Conservation (phyloP, 345 rosid species). For the Ceriops decandra region DNA sequence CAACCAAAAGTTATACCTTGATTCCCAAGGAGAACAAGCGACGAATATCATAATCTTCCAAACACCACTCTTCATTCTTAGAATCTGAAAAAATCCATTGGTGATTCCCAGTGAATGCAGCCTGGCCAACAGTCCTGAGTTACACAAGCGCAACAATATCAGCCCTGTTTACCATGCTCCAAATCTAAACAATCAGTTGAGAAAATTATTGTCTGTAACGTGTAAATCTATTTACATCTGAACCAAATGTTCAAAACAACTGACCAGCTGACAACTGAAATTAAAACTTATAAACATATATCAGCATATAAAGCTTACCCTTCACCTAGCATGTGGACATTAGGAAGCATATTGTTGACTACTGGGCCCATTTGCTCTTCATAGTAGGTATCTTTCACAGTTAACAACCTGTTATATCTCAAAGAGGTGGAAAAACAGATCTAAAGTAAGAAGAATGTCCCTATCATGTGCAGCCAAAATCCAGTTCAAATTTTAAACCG, state of each 20-base stretch:
- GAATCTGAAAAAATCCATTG: conserved; percentile 65
- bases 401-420: conserved; percentile 57
- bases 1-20: conserved; percentile 32
- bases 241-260: too few species aligned
- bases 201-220: neutral
- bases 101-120: conserved; percentile 66
- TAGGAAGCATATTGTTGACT: conserved; percentile 47
- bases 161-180: neutral
- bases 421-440: conserved; percentile 9
- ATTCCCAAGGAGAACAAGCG: conserved; percentile 47
- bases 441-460: conserved; percentile 17
- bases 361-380: conserved; percentile 53
- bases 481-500: neutral
- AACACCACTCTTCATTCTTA: conserved; percentile 17
- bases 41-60: conserved; percentile 37
- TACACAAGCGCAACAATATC: conserved; percentile 2
- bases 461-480: neutral
- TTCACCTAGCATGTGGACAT: conserved; percentile 67
- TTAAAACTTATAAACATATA: neutral
- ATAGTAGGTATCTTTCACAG: conserved; percentile 60
- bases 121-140: conserved; percentile 36
- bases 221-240: neutral
- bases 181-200: neutral
- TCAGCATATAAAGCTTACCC: conserved; percentile 49
- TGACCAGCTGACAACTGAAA: too few species aligned